phyloP scores from a whole-genome alignment of 1,139 yeast genomes.

The Suzukiozyma palmioleophila region DNA sequence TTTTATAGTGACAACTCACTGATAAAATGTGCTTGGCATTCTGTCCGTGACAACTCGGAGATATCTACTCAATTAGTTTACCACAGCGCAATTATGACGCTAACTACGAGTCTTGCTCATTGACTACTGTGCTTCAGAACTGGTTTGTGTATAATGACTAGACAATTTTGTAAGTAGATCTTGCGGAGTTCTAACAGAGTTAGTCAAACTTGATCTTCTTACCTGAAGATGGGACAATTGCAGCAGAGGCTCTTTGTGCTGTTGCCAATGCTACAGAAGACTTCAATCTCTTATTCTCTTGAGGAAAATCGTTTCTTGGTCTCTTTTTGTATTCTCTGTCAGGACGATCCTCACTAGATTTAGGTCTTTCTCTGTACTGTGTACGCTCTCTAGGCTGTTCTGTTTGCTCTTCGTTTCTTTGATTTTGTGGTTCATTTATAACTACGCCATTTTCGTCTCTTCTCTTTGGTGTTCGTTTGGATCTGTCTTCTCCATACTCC shows the following conservation, averaged over 20 bases:
- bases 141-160: background rate
- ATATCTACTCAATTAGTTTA: too few species aligned
- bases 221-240: constrained; percentile 88
- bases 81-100: too few species aligned
- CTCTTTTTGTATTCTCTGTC: constrained; percentile 12
- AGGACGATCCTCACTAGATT: constrained; percentile 13
- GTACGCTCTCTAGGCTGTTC: constrained; percentile 12
- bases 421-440: background rate
- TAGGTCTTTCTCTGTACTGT: constrained; percentile 5
- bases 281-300: constrained; percentile 46
- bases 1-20: too few species aligned
- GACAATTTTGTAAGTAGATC: background rate
- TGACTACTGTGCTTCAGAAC: background rate
- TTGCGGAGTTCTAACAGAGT: constrained; percentile 1
- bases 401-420: constrained; percentile 6
- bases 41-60: too few species aligned
- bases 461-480: constrained; percentile 59
- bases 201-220: constrained; percentile 70
- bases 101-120: background rate
- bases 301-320: constrained; percentile 8
- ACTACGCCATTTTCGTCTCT: constrained; percentile 15
- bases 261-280: constrained; percentile 86
- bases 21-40: too few species aligned
- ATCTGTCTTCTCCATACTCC: constrained; percentile 94
- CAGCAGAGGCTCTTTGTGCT: constrained; percentile 88